phyloP scores from a whole-genome alignment of 2,329 filamentous ascomycete genomes.

The Hypoxylon sp. region DNA sequence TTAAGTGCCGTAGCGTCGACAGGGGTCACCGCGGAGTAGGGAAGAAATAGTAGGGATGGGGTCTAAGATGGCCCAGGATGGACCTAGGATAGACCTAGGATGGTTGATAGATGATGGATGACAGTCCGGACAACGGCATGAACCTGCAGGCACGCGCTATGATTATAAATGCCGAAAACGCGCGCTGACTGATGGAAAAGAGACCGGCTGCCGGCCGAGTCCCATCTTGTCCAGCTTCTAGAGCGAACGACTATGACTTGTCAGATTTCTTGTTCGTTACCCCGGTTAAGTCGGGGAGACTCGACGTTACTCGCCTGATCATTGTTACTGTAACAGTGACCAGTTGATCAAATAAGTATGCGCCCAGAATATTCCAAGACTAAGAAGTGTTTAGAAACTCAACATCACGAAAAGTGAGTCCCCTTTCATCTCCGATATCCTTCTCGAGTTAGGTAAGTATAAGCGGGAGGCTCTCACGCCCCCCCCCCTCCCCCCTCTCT shows the following conservation, averaged over 20 bases:
- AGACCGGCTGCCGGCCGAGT: constrained; percentile 13
- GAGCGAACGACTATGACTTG: constrained; percentile 14
- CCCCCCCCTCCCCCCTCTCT: constrained; percentile 2
- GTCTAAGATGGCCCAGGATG: neutral
- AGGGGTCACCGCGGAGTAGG: constrained; percentile 33
- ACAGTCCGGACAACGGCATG: constrained; percentile 28
- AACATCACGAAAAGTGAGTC: constrained; percentile 13
- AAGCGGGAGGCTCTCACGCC: constrained; percentile 24
- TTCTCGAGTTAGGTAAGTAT: constrained; percentile 40
- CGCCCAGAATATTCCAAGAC: neutral
- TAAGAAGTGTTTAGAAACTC: constrained; percentile 7
- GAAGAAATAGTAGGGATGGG: constrained; percentile 8
- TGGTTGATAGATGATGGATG: constrained; percentile 12
- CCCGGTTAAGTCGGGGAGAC: constrained; percentile 35
- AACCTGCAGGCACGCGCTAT: constrained; percentile 40
- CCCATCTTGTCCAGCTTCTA: constrained; percentile 6
- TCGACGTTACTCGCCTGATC: constrained; percentile 5
- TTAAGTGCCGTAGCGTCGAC: constrained; percentile 44
- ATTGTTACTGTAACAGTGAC: neutral
- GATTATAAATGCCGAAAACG: constrained; percentile 40
- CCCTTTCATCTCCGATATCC: constrained; percentile 10
- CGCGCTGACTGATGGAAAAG: constrained; percentile 27
- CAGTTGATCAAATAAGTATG: neutral
- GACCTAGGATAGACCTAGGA: neutral
- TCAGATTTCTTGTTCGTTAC: constrained; percentile 21